phyloP scores from a whole-genome alignment of 1,139 yeast species.

The Debaryomyces coudertii region DNA sequence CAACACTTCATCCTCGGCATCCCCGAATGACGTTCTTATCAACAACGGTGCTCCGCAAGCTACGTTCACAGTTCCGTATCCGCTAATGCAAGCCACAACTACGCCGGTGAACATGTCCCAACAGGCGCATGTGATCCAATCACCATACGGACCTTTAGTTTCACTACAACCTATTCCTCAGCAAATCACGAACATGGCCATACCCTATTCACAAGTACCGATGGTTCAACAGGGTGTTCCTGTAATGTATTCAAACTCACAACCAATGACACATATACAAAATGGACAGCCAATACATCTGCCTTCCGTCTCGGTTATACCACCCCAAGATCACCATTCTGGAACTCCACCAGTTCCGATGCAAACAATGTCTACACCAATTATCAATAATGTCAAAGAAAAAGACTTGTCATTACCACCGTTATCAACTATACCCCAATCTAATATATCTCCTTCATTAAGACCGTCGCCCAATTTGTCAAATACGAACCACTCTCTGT shows the following conservation, averaged over 20 bases:
- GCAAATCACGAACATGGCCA: conserved; percentile 11
- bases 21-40: conserved; percentile 10
- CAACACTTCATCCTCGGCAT: conserved; percentile 12
- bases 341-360: conserved; percentile 10
- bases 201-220: conserved; percentile 8
- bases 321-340: conserved; percentile 4
- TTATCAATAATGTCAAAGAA: background rate
- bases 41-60: conserved; percentile 9
- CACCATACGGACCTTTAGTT: conserved; percentile 43
- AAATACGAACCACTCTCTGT: conserved; percentile 10
- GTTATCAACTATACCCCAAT: conserved; percentile 5
- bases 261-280: conserved; percentile 4
- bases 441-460: conserved; percentile 1
- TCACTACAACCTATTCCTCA: conserved; percentile 32
- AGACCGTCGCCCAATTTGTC: conserved; percentile 10
- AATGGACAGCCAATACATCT: conserved; percentile 8
- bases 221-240: conserved; percentile 4
- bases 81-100: conserved; percentile 17
- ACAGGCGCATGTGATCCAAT: conserved; percentile 27
- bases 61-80: conserved; percentile 21
- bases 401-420: conserved; percentile 10
- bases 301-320: conserved; percentile 8
- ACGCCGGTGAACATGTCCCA: conserved; percentile 17
- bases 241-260: conserved; percentile 13
- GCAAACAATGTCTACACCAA: conserved; percentile 4